These are phyloP conservation scores for Piloderma croceum DNA, from an alignment of 768 basidiomycete genomes.

Conservation along the genomic window DNA sequence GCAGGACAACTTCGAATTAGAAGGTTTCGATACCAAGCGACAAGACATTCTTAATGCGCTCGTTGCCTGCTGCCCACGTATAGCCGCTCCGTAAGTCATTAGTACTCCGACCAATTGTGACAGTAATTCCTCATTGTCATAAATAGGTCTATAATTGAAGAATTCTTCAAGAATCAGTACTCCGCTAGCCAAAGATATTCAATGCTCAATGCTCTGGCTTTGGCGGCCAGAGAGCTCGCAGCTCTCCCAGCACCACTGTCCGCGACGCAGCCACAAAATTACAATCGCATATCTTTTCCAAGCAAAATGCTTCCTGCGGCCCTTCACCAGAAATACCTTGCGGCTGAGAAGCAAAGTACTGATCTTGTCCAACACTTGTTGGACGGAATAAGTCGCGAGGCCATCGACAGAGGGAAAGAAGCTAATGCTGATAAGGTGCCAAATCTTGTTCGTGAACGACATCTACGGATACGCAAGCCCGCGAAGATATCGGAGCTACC, in stretches of 20 bases:
- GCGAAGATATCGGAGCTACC: slow-evolving; percentile 37
- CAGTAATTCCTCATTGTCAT: slow-evolving; percentile 1
- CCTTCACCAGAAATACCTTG: slow-evolving; percentile 66
- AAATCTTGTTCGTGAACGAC: slow-evolving; percentile 65
- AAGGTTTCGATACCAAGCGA: slow-evolving; percentile 68
- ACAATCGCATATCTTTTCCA: slow-evolving; percentile 47
- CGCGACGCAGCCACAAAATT: slow-evolving; percentile 9
- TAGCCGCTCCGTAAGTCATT: slow-evolving; percentile 71
- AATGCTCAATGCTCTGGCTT: slow-evolving; percentile 80
- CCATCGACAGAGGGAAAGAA: slow-evolving; percentile 58
- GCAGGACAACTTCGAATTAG: slow-evolving; percentile 81
- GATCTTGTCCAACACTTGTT: slow-evolving; percentile 53
- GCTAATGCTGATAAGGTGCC: slow-evolving; percentile 51
- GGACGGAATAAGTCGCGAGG: slow-evolving; percentile 54
- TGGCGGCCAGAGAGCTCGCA: slow-evolving; percentile 82
- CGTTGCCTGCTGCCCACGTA: slow-evolving; percentile 70
- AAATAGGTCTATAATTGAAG: slow-evolving; percentile 73
- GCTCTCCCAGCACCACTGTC: slow-evolving; percentile 34
- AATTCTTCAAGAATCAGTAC: slow-evolving; percentile 93
- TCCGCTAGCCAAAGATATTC: slow-evolving; percentile 80
- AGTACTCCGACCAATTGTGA: background rate
- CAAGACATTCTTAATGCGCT: slow-evolving; percentile 77
- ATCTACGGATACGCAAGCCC: slow-evolving; percentile 56
- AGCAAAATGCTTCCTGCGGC: slow-evolving; percentile 70
- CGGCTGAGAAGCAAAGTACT: slow-evolving; percentile 31